Evolutionary conservation across 2,329 filamentous ascomycete species (phyloP).

Genomic region (Aspergillus vadensis): DNA sequence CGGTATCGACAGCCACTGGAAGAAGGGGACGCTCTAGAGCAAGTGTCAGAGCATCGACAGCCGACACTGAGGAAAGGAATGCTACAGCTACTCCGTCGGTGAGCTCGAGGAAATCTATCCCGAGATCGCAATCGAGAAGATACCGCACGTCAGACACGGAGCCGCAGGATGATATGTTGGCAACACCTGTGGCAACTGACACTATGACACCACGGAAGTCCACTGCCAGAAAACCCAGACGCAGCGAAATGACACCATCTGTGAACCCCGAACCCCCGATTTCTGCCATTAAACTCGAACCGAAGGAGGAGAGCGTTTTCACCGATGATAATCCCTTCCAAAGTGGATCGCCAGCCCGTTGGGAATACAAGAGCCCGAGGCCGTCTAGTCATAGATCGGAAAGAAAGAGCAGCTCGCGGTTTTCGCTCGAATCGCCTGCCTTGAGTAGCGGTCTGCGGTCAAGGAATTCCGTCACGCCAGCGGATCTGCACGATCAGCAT

Average conservation of each 20-base stretch:
- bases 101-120: conserved; percentile 34
- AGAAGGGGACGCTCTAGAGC: conserved; percentile 56
- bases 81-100: conserved; percentile 31
- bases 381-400: conserved; percentile 31
- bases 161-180: conserved; percentile 33
- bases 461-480: conserved; percentile 36
- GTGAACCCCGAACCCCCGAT: conserved; percentile 40
- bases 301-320: conserved; percentile 67
- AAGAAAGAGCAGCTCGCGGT: conserved; percentile 54
- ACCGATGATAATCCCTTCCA: conserved; percentile 93
- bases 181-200: conserved; percentile 41
- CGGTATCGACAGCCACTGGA: conserved; percentile 56
- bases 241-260: conserved; percentile 48
- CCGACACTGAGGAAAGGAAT: conserved; percentile 37
- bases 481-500: conserved; percentile 52
- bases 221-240: conserved; percentile 55
- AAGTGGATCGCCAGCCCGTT: conserved; percentile 69
- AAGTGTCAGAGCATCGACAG: conserved; percentile 50
- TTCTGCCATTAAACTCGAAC: conserved; percentile 47
- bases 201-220: conserved; percentile 42
- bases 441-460: conserved; percentile 30
- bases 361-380: conserved; percentile 48
- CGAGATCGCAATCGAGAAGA: conserved; percentile 39
- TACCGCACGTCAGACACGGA: conserved; percentile 35
- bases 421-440: conserved; percentile 36